Evolutionary conservation across 2,329 filamentous ascomycete species (phyloP).

Genomic region (Cytospora schulzeri): DNA sequence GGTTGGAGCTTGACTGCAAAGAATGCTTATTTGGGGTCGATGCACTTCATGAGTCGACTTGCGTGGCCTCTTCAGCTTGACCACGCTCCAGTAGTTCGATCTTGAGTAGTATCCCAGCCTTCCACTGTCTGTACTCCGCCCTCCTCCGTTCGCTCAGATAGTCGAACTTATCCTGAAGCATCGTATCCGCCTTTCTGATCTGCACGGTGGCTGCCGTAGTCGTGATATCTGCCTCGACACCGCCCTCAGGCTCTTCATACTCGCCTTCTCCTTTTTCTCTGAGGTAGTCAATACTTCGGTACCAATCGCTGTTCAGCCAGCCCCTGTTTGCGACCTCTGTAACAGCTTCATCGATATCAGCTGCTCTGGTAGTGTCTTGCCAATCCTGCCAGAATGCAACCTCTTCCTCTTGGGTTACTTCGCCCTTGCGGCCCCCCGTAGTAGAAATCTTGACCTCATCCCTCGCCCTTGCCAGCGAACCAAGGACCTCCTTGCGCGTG

Average conservation of each 20-base stretch:
- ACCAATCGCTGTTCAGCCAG: constrained; percentile 69
- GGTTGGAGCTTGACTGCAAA: not conserved
- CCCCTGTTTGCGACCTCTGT: constrained; percentile 56
- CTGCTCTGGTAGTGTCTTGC: constrained; percentile 46
- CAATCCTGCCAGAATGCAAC: constrained; percentile 52
- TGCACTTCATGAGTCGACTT: constrained; percentile 26
- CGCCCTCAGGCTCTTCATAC: constrained; percentile 38
- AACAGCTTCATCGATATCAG: constrained; percentile 65
- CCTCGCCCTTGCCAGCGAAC: constrained; percentile 43
- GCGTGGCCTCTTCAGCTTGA: constrained; percentile 22
- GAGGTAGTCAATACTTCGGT: constrained; percentile 58
- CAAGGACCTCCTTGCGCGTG: constrained; percentile 50
- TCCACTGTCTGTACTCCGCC: constrained; percentile 66
- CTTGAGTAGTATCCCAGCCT: constrained; percentile 57
- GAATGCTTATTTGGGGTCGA: not conserved
- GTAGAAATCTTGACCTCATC: constrained; percentile 38
- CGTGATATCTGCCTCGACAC: constrained; percentile 36
- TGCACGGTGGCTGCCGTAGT: constrained; percentile 39
- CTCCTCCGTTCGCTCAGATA: constrained; percentile 67
- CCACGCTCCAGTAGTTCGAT: constrained; percentile 41
- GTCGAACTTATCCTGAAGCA: constrained; percentile 76
- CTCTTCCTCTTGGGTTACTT: constrained; percentile 45
- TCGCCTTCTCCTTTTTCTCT: constrained; percentile 35
- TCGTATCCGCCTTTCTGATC: constrained; percentile 60
- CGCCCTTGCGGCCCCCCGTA: constrained; percentile 45